These are phyloP conservation scores for Wickerhamiella nectarea DNA, from an alignment of 805 yeast genomes.

Conservation along the genomic window DNA sequence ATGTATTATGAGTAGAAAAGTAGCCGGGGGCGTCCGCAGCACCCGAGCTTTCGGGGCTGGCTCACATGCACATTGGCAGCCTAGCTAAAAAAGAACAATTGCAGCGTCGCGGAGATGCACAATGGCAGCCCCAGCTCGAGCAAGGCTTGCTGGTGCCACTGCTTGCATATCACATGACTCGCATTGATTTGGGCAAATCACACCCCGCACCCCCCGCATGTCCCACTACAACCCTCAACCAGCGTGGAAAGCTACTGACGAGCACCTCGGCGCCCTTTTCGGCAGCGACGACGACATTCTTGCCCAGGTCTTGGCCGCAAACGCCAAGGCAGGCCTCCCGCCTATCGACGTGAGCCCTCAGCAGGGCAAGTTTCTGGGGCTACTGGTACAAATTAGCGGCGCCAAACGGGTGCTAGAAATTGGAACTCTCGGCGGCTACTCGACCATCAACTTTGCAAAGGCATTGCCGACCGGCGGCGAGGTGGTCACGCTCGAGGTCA, in stretches of 20 bases:
- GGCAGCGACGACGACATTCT: neutral
- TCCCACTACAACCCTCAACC: neutral
- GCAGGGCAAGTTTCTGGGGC: conserved; percentile 3
- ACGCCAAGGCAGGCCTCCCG: conserved; percentile 1
- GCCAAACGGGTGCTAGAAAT: conserved; percentile 3
- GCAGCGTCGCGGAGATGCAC: too few relatives aligned
- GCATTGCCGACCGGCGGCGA: conserved; percentile 2
- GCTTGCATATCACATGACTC: neutral
- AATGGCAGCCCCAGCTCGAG: too few relatives aligned
- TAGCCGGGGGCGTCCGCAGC: too few relatives aligned
- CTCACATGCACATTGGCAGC: too few relatives aligned
- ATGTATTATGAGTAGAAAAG: conserved; percentile 1
- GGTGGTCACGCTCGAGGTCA: conserved; percentile 2
- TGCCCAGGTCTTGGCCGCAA: neutral
- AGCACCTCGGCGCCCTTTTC: neutral
- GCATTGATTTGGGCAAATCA: neutral
- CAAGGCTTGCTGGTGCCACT: too few relatives aligned
- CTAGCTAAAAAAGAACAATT: too few relatives aligned
- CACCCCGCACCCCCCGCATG: neutral
- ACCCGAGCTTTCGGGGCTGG: too few relatives aligned
- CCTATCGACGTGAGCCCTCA: conserved; percentile 6
- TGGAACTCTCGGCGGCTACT: conserved; percentile 5
- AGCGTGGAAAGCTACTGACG: neutral
- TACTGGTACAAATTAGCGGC: neutral
- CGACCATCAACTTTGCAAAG: conserved; percentile 8